phyloP scores from a whole-genome alignment of 2,329 filamentous ascomycete genomes.

The Penicillium polonicum region DNA sequence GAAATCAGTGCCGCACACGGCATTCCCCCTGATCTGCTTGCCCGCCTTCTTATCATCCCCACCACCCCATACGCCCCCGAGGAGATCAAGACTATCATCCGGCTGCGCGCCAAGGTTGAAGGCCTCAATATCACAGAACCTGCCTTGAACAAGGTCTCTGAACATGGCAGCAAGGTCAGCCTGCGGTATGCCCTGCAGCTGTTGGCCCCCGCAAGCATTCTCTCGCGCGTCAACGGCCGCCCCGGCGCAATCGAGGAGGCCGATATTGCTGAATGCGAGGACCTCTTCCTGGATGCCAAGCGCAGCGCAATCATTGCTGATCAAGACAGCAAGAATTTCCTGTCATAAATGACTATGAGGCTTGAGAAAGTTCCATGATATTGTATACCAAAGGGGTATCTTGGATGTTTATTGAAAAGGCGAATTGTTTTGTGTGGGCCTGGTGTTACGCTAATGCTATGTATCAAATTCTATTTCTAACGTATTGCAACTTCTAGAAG shows the following conservation, averaged over 20 bases:
- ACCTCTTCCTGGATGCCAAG: conserved; percentile 78
- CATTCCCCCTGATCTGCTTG: conserved; percentile 88
- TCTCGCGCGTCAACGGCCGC: conserved; percentile 79
- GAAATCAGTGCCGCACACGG: conserved; percentile 81
- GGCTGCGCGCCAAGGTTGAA: conserved; percentile 79
- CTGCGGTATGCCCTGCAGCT: conserved; percentile 91
- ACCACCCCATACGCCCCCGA: conserved; percentile 84
- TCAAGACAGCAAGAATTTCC: conserved; percentile 64
- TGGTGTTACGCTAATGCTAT: conserved; percentile 27
- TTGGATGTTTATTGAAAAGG: conserved; percentile 26
- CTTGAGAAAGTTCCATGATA: conserved; percentile 17
- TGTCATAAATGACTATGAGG: conserved; percentile 39
- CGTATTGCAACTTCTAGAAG: not conserved
- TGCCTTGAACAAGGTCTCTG: conserved; percentile 81
- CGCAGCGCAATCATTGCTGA: conserved; percentile 71
- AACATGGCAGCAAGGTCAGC: conserved; percentile 84
- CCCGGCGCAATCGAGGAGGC: conserved; percentile 69
- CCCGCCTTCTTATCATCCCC: conserved; percentile 91
- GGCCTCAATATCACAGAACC: conserved; percentile 74
- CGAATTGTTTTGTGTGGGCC: conserved; percentile 24
- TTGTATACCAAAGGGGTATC: conserved; percentile 27
- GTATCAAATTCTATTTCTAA: conserved; percentile 15
- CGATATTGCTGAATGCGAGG: conserved; percentile 78
- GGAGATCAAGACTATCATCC: conserved; percentile 91
- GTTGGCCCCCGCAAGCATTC: conserved; percentile 83